These are phyloP conservation scores for Cladobotryum mycophilum DNA, from an alignment of 2,329 filamentous ascomycete species.

Conservation along the genomic window DNA sequence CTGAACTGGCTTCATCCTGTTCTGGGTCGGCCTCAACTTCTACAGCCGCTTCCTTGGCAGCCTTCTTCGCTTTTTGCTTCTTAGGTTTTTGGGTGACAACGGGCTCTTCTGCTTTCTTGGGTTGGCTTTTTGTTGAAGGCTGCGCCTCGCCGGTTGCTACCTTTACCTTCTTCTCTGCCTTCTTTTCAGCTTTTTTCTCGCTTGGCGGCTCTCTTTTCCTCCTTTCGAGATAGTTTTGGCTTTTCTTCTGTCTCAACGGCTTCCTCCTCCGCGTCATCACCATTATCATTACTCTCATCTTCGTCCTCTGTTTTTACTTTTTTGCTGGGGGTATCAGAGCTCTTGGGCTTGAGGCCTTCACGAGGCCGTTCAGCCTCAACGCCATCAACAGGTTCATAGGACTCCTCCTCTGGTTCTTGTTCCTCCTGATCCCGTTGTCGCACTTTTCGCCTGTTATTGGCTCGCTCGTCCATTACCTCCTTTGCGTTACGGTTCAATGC, in stretches of 20 bases:
- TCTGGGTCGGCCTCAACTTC: constrained; percentile 9
- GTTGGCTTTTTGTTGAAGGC: constrained; percentile 14
- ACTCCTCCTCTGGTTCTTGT: constrained; percentile 39
- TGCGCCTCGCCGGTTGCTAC: constrained; percentile 3
- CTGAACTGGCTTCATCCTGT: constrained; percentile 7
- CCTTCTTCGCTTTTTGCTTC: constrained; percentile 19
- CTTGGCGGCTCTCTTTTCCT: constrained; percentile 46
- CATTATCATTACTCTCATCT: neutral
- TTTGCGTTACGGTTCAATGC: constrained; percentile 75
- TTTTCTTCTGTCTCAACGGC: constrained; percentile 41
- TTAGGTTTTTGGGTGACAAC: constrained; percentile 20
- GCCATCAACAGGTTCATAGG: constrained; percentile 42
- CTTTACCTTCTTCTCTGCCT: constrained; percentile 23
- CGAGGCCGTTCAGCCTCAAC: constrained; percentile 55
- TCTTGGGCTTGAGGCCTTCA: constrained; percentile 53
- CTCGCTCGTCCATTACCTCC: constrained; percentile 81
- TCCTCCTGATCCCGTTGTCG: constrained; percentile 49
- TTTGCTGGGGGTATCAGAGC: constrained; percentile 43
- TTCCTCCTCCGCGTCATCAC: constrained; percentile 20
- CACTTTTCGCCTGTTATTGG: constrained; percentile 72
- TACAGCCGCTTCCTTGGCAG: constrained; percentile 14
- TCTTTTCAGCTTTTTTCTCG: constrained; percentile 36
- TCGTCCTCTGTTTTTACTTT: constrained; percentile 40
- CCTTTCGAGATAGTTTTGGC: constrained; percentile 45
- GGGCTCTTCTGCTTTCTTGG: constrained; percentile 10